These are phyloP conservation scores for Aspergillus alliaceus DNA, from an alignment of 2,329 filamentous ascomycete genomes.

Conservation along the genomic window DNA sequence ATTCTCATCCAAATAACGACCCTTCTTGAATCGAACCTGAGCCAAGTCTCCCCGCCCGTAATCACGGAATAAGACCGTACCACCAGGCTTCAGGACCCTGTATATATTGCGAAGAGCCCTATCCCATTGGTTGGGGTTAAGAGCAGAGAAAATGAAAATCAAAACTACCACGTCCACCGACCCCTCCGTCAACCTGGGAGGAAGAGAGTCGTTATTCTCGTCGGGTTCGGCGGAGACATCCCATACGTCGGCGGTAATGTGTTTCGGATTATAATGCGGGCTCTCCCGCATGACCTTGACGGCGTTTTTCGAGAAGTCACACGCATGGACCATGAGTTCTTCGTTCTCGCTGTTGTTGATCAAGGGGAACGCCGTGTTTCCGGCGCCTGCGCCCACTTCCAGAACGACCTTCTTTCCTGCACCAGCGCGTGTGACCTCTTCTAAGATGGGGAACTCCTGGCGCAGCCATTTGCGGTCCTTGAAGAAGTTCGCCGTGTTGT, in stretches of 20 bases:
- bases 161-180: conserved; percentile 89
- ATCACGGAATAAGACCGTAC: conserved; percentile 92
- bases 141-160: conserved; percentile 95
- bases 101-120: conserved; percentile 79
- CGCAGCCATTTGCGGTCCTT: conserved; percentile 97
- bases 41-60: conserved; percentile 94
- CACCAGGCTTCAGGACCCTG: conserved; percentile 82
- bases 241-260: conserved; percentile 91
- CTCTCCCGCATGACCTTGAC: conserved; percentile 87
- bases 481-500: conserved; percentile 97
- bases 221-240: conserved; percentile 69
- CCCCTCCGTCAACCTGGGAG: conserved; percentile 72
- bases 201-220: conserved; percentile 56
- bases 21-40: conserved; percentile 96
- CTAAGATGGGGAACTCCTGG: conserved; percentile 92
- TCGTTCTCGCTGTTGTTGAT: conserved; percentile 80
- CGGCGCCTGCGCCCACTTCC: conserved; percentile 92
- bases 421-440: conserved; percentile 68
- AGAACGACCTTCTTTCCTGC: conserved; percentile 71
- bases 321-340: conserved; percentile 81
- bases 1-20: conserved; percentile 89
- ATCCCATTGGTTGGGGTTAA: conserved; percentile 81
- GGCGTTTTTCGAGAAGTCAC: conserved; percentile 93
- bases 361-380: conserved; percentile 94
- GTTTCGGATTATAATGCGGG: conserved; percentile 68